Evolutionary conservation across 148 eudicot species (phyloP).

Genomic region (Rhododendron ovatum): DNA sequence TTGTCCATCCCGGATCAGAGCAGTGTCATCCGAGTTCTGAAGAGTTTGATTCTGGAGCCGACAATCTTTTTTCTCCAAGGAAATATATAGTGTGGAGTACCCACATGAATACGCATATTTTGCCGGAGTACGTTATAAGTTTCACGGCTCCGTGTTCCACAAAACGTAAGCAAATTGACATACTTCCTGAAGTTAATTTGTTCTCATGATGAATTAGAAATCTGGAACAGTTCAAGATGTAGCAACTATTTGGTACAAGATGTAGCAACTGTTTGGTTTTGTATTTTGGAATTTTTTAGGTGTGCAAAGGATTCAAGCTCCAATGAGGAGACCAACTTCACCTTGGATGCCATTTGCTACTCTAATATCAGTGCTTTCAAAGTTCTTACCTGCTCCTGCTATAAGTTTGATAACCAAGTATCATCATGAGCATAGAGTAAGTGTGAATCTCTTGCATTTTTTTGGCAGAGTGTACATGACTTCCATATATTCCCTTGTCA

Average conservation of each 20-base stretch:
- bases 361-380: conserved; percentile 40
- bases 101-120: conserved; percentile 65
- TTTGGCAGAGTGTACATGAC: background rate
- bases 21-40: conserved; percentile 43
- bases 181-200: background rate
- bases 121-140: conserved; percentile 63
- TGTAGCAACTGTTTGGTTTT: background rate
- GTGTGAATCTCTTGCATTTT: background rate
- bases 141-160: conserved; percentile 34
- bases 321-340: conserved; percentile 39
- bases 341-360: conserved; percentile 64
- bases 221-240: background rate
- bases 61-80: conserved; percentile 31
- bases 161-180: conserved; percentile 20
- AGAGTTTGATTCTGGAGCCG: conserved; percentile 51
- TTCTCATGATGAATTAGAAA: background rate
- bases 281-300: conserved; percentile 12
- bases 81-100: conserved; percentile 53
- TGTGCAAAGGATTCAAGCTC: conserved; percentile 4
- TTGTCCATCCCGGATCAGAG: conserved; percentile 32
- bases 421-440: conserved; percentile 37
- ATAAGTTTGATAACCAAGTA: conserved; percentile 26
- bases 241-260: background rate
- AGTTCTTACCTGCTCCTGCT: conserved; percentile 33
- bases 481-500: background rate